Percentiles rank a stretch among this genome's conserved stretches.
Conservation (phyloP, 192 early-diverging fungal genomes). For the Funneliformis geosporum region DNA sequence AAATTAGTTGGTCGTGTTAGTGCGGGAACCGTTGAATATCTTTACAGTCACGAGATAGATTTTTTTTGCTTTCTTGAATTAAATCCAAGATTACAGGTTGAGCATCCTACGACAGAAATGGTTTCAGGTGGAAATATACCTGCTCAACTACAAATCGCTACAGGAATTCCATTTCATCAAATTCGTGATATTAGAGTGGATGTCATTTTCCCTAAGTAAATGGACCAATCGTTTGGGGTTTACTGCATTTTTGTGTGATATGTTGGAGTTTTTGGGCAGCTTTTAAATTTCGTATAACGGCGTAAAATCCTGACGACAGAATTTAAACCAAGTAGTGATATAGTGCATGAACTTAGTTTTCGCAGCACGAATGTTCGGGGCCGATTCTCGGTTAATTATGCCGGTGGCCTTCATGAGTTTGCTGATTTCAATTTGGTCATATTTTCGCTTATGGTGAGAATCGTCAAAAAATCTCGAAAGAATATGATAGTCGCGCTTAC, state of each 20-base stretch:
- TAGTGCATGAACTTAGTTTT: constrained; percentile 98
- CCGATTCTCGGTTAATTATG: constrained; percentile 95
- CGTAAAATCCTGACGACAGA: constrained; percentile 99
- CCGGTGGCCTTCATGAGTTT: constrained; percentile 97
- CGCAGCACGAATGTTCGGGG: constrained; percentile 97
- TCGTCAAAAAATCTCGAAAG: constrained; percentile 88
- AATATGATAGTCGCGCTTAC: constrained; percentile 97
- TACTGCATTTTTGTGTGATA: no score
- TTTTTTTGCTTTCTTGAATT: constrained; percentile 96
- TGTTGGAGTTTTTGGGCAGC: no score
- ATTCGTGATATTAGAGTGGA: constrained; percentile 96
- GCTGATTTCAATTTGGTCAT: constrained; percentile 99
- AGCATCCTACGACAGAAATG: constrained; percentile 99
- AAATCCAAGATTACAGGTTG: constrained; percentile 97
- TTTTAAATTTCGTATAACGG: constrained; percentile 99
- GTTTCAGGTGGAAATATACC: constrained; percentile 98
- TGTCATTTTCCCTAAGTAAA: no score
- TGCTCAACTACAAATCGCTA: constrained; percentile 97
- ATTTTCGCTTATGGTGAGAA: constrained; percentile 97
- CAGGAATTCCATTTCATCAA: constrained; percentile 96
- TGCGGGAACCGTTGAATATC: constrained; percentile 96
- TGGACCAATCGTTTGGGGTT: no score
- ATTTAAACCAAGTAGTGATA: constrained; percentile 96
- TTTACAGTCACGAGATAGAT: constrained; percentile 85
- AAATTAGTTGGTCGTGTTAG: constrained; percentile 93